These are phyloP conservation scores for Rhodosorus marinus DNA, from an alignment of 23 red algal species.

Conservation along the genomic window DNA sequence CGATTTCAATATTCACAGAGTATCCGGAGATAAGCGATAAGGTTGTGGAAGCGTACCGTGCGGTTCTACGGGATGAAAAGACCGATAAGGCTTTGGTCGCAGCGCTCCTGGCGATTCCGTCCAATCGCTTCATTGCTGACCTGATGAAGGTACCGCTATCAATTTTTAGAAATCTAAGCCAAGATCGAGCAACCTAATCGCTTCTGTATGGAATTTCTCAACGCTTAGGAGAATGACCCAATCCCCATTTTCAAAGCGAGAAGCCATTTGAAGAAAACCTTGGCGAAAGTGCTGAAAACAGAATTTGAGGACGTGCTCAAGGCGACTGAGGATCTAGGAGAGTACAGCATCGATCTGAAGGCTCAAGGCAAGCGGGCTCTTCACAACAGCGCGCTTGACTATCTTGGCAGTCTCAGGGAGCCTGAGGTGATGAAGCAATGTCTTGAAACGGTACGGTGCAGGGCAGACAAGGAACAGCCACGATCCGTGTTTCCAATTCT, in stretches of 20 bases:
- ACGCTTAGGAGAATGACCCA: too few species aligned
- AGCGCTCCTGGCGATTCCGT: constrained; percentile 34
- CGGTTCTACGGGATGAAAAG: constrained; percentile 21
- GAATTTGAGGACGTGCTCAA: constrained; percentile 14
- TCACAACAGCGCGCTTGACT: constrained; percentile 29
- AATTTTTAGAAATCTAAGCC: too few species aligned
- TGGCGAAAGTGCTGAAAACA: constrained; percentile 15
- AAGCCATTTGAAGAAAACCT: constrained; percentile 25
- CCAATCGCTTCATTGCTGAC: constrained; percentile 55
- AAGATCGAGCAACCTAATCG: too few species aligned
- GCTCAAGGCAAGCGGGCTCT: constrained; percentile 57
- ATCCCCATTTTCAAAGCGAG: constrained; percentile 40
- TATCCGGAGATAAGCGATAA: neutral
- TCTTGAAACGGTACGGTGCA: constrained; percentile 36
- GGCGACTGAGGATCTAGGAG: constrained; percentile 7
- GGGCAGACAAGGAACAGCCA: too few species aligned
- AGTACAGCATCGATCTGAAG: constrained; percentile 41
- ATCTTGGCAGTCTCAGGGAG: constrained; percentile 26
- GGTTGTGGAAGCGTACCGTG: constrained; percentile 49
- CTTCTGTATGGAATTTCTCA: too few species aligned
- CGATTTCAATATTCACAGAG: too few species aligned
- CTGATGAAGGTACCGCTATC: constrained; percentile 29
- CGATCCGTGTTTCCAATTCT: too few species aligned
- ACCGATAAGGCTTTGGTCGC: constrained; percentile 52
- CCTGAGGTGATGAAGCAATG: constrained; percentile 10